These are phyloP conservation scores for Boletus insuetus DNA, from an alignment of 768 basidiomycete species.

Conservation along the genomic window DNA sequence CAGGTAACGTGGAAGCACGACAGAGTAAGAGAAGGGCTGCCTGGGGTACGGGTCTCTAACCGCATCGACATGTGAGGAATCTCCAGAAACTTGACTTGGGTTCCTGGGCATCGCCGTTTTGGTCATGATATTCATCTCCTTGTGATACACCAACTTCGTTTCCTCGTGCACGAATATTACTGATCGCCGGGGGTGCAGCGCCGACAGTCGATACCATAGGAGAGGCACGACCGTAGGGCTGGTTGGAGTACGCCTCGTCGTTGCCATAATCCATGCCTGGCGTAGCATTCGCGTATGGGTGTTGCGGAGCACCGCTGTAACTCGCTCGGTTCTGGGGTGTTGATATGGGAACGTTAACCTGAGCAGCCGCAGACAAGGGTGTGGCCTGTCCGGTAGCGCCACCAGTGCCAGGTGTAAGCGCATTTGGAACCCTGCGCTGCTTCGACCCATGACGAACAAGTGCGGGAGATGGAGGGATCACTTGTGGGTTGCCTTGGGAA, in stretches of 20 bases:
- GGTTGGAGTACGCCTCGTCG: slow-evolving; percentile 59
- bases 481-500: slow-evolving; percentile 52
- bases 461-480: slow-evolving; percentile 73
- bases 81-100: slow-evolving; percentile 58
- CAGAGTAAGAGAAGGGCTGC: slow-evolving; percentile 18
- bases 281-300: slow-evolving; percentile 68
- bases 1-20: slow-evolving; percentile 21
- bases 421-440: slow-evolving; percentile 59
- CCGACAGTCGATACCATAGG: slow-evolving; percentile 76
- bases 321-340: slow-evolving; percentile 48
- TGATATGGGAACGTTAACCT: slow-evolving; percentile 68
- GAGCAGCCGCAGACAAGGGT: slow-evolving; percentile 73
- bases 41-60: slow-evolving; percentile 33
- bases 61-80: slow-evolving; percentile 80
- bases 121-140: slow-evolving; percentile 55
- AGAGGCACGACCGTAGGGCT: slow-evolving; percentile 73
- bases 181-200: slow-evolving; percentile 69
- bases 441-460: slow-evolving; percentile 76
- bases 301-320: slow-evolving; percentile 42
- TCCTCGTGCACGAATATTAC: slow-evolving; percentile 65
- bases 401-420: slow-evolving; percentile 53
- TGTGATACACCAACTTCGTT: slow-evolving; percentile 68
- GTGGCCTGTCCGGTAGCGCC: slow-evolving; percentile 54
- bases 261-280: slow-evolving; percentile 59
- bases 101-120: slow-evolving; percentile 51